phyloP scores from a whole-genome alignment of 352 stramenopile species.

The Phytophthora colocasiae region DNA sequence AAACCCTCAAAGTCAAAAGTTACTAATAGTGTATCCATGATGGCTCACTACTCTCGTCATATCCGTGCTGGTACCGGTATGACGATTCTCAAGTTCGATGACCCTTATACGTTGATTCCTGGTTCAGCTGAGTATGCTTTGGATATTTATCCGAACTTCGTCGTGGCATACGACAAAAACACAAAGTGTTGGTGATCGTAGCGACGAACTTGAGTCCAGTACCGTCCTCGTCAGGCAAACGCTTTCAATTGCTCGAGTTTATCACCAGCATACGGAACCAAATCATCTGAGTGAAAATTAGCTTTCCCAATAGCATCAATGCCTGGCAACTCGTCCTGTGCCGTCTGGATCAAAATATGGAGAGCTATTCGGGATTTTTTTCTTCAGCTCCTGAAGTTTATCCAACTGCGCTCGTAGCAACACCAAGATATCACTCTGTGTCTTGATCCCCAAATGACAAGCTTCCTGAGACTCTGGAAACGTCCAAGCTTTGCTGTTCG shows the following conservation, averaged over 20 bases:
- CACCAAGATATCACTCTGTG: slow-evolving; percentile 41
- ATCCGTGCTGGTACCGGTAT: slow-evolving; percentile 53
- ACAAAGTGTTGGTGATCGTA: slow-evolving; percentile 23
- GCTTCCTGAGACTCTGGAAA: slow-evolving; percentile 52
- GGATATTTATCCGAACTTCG: slow-evolving; percentile 15
- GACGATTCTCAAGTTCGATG: slow-evolving; percentile 38
- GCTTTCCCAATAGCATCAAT: slow-evolving; percentile 42
- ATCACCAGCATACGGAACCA: slow-evolving; percentile 39
- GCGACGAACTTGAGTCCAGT: slow-evolving; percentile 22
- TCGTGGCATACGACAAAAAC: slow-evolving; percentile 15
- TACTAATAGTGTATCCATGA: slow-evolving; percentile 6
- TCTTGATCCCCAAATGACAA: slow-evolving; percentile 48
- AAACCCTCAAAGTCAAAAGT: slow-evolving; percentile 2
- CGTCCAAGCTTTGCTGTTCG: slow-evolving; percentile 43
- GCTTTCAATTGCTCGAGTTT: slow-evolving; percentile 39
- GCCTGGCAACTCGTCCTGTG: slow-evolving; percentile 1
- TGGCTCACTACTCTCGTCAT: slow-evolving; percentile 60
- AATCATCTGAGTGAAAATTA: slow-evolving; percentile 51
- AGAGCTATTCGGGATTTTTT: slow-evolving; percentile 33
- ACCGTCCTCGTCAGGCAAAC: slow-evolving; percentile 36
- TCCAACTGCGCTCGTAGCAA: slow-evolving; percentile 45
- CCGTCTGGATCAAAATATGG: slow-evolving; percentile 21
- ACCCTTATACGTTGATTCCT: slow-evolving; percentile 22
- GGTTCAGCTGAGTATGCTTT: slow-evolving; percentile 16
- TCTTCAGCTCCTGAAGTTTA: slow-evolving; percentile 45